These are phyloP conservation scores for Pestalotiopsis sp. DNA, from an alignment of 2,329 filamentous ascomycete species.

Conservation along the genomic window DNA sequence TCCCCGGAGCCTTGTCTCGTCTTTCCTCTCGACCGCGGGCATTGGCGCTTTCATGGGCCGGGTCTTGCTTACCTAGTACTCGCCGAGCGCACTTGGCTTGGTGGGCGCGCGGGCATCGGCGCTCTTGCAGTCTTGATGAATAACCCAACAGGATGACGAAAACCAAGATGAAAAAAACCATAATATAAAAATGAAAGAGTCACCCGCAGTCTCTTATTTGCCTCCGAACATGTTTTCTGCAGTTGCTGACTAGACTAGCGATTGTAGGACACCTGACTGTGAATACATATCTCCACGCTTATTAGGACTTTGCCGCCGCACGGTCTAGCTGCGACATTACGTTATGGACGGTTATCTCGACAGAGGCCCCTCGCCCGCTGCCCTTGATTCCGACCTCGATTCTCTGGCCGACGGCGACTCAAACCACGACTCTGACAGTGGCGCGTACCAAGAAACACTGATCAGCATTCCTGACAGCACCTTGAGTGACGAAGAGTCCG, in stretches of 20 bases:
- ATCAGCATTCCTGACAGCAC: neutral
- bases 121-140: no score
- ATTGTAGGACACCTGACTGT: neutral
- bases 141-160: neutral
- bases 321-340: neutral
- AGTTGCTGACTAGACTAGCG: neutral
- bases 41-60: no score
- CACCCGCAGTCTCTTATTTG: neutral
- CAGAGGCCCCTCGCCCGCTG: neutral
- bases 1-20: no score
- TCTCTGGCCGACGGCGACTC: neutral
- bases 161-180: neutral
- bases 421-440: neutral
- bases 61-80: no score
- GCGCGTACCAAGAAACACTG: neutral
- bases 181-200: neutral
- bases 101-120: no score
- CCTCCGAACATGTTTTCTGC: neutral
- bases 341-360: slow-evolving; percentile 12
- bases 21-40: no score
- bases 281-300: neutral
- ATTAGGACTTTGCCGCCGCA: slow-evolving; percentile 1
- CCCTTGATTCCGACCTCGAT: slow-evolving; percentile 3
- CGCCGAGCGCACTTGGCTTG: no score
- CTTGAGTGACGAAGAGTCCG: neutral